These are phyloP conservation scores for Ogataea nitratoaversa DNA, from an alignment of 805 yeast genomes.

Conservation along the genomic window DNA sequence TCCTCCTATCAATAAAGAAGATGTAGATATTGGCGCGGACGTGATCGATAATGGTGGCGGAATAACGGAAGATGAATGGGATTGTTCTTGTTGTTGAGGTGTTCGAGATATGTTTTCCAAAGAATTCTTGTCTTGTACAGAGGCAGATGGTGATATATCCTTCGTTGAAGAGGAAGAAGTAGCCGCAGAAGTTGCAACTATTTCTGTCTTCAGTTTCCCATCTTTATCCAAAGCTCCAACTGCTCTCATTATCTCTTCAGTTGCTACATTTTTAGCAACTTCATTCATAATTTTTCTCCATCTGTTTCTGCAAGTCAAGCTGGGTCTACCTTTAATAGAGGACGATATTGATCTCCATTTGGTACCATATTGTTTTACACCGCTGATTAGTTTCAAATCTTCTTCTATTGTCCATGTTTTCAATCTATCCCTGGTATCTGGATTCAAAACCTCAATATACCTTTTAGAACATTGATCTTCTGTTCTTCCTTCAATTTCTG, in stretches of 20 bases:
- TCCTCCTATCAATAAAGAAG: neutral
- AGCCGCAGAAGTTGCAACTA: neutral
- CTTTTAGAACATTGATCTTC: slow-evolving; percentile 95
- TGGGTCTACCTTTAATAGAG: slow-evolving; percentile 74
- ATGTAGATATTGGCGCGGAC: neutral
- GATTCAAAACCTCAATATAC: slow-evolving; percentile 83
- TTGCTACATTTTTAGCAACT: slow-evolving; percentile 65
- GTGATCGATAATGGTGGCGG: neutral
- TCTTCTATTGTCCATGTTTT: slow-evolving; percentile 78
- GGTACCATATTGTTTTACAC: slow-evolving; percentile 72
- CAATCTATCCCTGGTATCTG: slow-evolving; percentile 69
- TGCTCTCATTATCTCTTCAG: slow-evolving; percentile 49
- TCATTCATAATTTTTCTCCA: slow-evolving; percentile 85
- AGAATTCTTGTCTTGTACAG: too few relatives aligned
- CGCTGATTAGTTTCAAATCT: slow-evolving; percentile 63
- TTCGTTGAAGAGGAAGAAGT: slow-evolving; percentile 5
- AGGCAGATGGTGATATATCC: too few relatives aligned
- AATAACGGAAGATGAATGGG: neutral
- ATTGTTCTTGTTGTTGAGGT: neutral
- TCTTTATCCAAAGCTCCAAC: slow-evolving; percentile 38
- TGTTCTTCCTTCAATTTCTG: slow-evolving; percentile 75
- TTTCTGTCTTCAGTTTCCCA: neutral
- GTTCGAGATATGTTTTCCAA: too few relatives aligned
- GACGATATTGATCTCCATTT: slow-evolving; percentile 81
- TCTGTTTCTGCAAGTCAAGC: slow-evolving; percentile 84